Evolutionary conservation across 139 green algal species (phyloP).

Genomic region (Tetradesmus lagerheimii): DNA sequence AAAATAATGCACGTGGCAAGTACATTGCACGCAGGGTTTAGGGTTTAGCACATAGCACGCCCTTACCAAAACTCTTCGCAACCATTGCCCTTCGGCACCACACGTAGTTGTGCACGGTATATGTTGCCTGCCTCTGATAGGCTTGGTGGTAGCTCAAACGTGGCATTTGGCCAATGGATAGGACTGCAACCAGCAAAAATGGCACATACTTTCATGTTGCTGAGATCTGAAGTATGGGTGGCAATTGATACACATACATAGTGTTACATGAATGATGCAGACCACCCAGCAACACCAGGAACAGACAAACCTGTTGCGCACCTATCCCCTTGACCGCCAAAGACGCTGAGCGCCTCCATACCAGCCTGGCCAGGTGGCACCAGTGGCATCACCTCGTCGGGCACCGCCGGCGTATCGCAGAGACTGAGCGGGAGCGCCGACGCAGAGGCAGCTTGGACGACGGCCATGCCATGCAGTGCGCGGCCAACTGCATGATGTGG

Average conservation of each 20-base stretch:
- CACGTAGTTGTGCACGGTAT: slow-evolving; percentile 40
- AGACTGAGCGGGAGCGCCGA: background rate
- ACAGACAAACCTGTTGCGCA: background rate
- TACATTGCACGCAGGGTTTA: too few relatives aligned
- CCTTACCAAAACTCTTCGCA: slow-evolving; percentile 22
- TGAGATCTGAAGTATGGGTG: too few relatives aligned
- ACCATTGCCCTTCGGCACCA: slow-evolving; percentile 38
- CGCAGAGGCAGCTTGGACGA: background rate
- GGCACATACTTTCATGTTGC: too few relatives aligned
- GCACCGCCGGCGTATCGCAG: background rate
- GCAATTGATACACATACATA: too few relatives aligned
- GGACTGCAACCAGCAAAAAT: slow-evolving; percentile 6
- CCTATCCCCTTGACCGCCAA: background rate
- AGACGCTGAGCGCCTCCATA: background rate
- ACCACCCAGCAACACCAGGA: too few relatives aligned
- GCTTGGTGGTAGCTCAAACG: slow-evolving; percentile 13
- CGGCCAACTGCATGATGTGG: background rate
- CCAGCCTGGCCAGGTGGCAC: background rate
- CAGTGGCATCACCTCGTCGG: background rate
- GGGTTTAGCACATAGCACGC: background rate
- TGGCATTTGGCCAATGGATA: slow-evolving; percentile 16
- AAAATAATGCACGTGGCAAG: too few relatives aligned
- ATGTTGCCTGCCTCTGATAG: slow-evolving; percentile 25
- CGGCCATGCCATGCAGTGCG: background rate
- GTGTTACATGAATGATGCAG: too few relatives aligned